Percentiles rank a stretch among this genome's conserved stretches.
These are phyloP conservation scores for Tritrichomonas foetus DNA, from an alignment of 208 protist species.

Conservation along the genomic window DNA sequence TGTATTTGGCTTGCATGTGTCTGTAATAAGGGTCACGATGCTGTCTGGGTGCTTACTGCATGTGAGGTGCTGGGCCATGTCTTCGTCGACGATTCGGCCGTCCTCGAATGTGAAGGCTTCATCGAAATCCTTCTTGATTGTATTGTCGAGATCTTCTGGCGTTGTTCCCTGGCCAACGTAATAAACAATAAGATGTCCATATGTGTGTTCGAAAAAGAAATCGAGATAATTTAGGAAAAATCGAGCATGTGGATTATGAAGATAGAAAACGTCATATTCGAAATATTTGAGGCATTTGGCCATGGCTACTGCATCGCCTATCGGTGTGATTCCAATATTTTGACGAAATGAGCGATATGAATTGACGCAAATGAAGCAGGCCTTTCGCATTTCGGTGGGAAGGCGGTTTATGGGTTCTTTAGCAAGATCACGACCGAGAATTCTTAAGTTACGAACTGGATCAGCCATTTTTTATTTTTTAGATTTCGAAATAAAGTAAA, in stretches of 20 bases:
- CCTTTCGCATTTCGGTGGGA: neutral
- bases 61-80: neutral
- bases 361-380: neutral
- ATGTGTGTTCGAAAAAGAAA: neutral
- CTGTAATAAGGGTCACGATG: neutral
- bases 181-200: neutral
- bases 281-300: neutral
- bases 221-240: neutral
- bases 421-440: neutral
- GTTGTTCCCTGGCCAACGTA: slow-evolving; percentile 1
- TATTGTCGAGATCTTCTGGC: neutral
- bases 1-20: neutral
- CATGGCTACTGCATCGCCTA: neutral
- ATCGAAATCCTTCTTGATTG: neutral
- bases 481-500: too few relatives aligned
- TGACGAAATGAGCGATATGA: neutral
- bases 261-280: neutral
- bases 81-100: neutral
- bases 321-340: neutral
- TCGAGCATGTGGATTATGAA: neutral
- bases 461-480: too few relatives aligned
- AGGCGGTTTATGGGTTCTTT: neutral
- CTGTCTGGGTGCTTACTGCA: neutral
- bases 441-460: too few relatives aligned
- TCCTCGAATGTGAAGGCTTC: neutral